phyloP scores from a whole-genome alignment of 148 eudicot species.

The Nepenthes mirabilis region DNA sequence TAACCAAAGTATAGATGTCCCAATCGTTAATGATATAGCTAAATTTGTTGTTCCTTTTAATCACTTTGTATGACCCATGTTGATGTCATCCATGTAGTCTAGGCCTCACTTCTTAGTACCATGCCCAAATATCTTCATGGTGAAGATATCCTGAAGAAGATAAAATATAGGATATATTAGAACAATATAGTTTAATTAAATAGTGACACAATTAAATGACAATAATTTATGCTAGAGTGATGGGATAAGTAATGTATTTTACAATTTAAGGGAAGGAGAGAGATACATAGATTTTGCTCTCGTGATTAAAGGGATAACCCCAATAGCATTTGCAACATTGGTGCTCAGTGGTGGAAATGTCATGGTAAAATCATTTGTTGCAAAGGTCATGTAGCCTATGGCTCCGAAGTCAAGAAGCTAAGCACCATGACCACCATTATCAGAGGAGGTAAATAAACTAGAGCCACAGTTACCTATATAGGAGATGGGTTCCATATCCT shows the following conservation, averaged over 20 bases:
- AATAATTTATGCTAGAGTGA: background rate
- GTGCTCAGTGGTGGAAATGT: background rate
- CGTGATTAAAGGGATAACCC: background rate
- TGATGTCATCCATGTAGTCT: slow-evolving; percentile 1
- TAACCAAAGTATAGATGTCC: no score
- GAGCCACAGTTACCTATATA: background rate
- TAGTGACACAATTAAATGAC: background rate
- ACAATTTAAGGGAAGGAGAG: background rate
- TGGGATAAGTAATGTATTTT: background rate
- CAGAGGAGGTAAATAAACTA: no score
- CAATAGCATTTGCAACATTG: background rate
- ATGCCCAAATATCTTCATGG: background rate
- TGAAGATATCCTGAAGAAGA: background rate
- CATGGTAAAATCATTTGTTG: background rate
- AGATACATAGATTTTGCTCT: background rate
- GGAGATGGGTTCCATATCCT: background rate
- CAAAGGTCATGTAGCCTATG: background rate
- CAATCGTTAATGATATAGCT: background rate
- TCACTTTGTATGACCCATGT: background rate
- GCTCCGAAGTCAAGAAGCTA: slow-evolving; percentile 1
- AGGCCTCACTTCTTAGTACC: slow-evolving; percentile 1
- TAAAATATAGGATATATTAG: background rate
- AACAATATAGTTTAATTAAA: background rate
- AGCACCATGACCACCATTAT: no score
- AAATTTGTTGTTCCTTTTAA: background rate